Evolutionary conservation across 2,329 filamentous ascomycete species (phyloP), one percentile per base, ranked within the genome.

Genomic region (Beauveria australis): DNA sequence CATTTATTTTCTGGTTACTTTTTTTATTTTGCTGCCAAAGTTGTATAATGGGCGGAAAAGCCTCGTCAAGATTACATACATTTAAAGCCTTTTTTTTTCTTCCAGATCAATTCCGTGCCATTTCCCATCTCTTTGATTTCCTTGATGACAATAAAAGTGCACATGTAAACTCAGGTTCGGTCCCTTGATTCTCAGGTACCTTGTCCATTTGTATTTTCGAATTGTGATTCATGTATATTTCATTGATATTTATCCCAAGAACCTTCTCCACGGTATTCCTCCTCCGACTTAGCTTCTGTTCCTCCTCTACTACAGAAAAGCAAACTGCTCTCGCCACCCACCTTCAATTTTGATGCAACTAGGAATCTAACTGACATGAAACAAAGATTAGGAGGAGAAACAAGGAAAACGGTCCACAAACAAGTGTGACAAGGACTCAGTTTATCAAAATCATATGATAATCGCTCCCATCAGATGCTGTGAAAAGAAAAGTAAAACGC

Each of bases 31-130:
- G 55, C 56, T 59, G 56, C 48, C 19, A 22, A 52, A 52, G 7
- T 49, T 48, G 43, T 57, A 57, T 33, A 59, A 24, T 41, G 30
- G 26, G 37, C 47, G 40, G 43, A 24, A 48, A 47, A 52, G 56
- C 47, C 56, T 59, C 47, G 56, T 52, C 56, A 59, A 52, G 47
- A 37, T 46, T 58, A 41, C 28, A 59, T 52, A 52, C 44, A 51
- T 52, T 44, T 43, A 51, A 52, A 52, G 28, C 12, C 2, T 44
- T 52, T 59, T 59, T 59, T 52, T 59, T 58, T 41, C 18, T 24
- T 14, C 22, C 12, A 47, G 7, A 2, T 37, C 4, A 1, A 5
- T 37, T 37, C 33, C 5, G 33, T 37, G 33, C 5, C 33, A 12
- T 14, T 14, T 14, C 10, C 10, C 10, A 5, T 14, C 0, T 33